Evolutionary conservation across 1,284 basidiomycete species (phyloP).

Genomic region (Anthracocystis walkeri): DNA sequence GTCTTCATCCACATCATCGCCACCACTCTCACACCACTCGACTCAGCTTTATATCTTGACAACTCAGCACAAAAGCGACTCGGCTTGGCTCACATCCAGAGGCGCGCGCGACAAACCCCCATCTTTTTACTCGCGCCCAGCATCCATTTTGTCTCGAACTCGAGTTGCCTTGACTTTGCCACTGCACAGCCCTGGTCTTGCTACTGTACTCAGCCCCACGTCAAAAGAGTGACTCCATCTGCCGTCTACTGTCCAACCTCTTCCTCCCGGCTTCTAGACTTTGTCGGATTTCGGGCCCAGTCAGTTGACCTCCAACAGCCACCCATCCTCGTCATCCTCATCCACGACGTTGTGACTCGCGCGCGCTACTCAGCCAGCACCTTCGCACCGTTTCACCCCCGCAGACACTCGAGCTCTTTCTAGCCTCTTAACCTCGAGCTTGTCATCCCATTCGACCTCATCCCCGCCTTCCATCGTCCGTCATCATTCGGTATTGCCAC

Average conservation of each 20-base stretch:
- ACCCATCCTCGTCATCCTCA: neutral
- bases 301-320: conserved; percentile 11
- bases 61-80: neutral
- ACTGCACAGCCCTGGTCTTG: conserved; percentile 15
- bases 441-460: neutral
- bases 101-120: neutral
- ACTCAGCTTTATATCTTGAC: conserved; percentile 14
- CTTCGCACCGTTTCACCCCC: neutral
- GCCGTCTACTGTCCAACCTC: neutral
- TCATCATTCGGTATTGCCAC: neutral
- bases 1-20: conserved; percentile 6
- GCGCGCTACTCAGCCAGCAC: conserved; percentile 27
- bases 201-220: neutral
- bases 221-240: conserved; percentile 3
- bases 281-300: neutral
- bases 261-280: conserved; percentile 1
- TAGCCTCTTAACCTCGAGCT: neutral
- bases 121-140: conserved; percentile 4
- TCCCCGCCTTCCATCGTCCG: neutral
- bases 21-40: conserved; percentile 6
- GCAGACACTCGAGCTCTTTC: neutral
- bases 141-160: conserved; percentile 4
- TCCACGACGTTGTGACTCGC: conserved; percentile 24
- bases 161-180: conserved; percentile 11
- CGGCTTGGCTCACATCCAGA: neutral